These are phyloP conservation scores for Tolypocladium pustulatum DNA, from an alignment of 2,329 filamentous ascomycete genomes.

Conservation along the genomic window DNA sequence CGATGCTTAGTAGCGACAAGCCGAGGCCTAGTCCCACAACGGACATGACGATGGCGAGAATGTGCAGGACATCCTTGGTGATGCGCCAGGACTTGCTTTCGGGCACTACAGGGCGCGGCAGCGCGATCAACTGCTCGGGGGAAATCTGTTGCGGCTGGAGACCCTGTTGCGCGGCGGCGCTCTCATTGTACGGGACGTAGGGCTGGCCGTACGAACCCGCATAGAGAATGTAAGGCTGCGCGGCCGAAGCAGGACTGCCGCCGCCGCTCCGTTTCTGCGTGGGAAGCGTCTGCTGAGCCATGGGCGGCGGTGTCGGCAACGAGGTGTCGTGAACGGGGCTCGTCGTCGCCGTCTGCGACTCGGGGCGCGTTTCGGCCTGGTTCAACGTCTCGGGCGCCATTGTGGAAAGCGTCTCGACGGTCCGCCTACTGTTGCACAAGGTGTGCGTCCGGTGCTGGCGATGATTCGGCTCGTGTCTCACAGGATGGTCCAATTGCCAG, in stretches of 20 bases:
- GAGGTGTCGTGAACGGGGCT: too few relatives aligned
- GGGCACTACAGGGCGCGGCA: not conserved
- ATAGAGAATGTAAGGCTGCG: not conserved
- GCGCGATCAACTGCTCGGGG: not conserved
- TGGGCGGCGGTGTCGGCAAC: not conserved
- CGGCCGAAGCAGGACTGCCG: too few relatives aligned
- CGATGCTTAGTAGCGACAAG: conserved; percentile 9
- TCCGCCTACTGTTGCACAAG: too few relatives aligned
- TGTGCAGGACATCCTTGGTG: conserved; percentile 20
- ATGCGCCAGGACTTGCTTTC: conserved; percentile 1
- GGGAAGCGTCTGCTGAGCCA: not conserved
- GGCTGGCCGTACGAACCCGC: not conserved
- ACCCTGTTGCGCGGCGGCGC: not conserved
- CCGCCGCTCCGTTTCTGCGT: not conserved
- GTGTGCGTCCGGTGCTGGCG: not conserved
- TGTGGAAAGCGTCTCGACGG: not conserved
- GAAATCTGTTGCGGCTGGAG: not conserved
- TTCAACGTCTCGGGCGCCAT: not conserved
- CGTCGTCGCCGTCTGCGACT: not conserved
- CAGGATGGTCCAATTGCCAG: not conserved
- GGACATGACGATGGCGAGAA: conserved; percentile 12
- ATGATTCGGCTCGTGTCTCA: not conserved
- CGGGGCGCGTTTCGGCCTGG: not conserved
- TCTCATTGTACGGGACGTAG: not conserved
- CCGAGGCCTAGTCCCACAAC: conserved; percentile 17